phyloP scores from a whole-genome alignment of 345 rosid species.

The Hypericum androsaemum region DNA sequence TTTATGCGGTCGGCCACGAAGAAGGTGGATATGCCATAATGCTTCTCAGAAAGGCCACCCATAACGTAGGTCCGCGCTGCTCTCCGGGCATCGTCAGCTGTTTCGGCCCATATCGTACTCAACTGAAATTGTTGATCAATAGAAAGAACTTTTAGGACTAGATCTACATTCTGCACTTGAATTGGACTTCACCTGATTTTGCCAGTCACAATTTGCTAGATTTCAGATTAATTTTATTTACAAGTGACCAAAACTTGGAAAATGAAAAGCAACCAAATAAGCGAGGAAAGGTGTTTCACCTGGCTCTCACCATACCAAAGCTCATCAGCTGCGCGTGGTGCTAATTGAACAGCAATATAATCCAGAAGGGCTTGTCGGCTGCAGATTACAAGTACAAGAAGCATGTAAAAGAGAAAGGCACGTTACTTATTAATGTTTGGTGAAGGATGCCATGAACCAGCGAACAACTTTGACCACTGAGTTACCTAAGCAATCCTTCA shows the following conservation, averaged over 20 bases:
- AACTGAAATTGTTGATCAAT: conserved; percentile 57
- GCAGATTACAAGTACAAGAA: conserved; percentile 18
- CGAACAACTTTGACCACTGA: no score
- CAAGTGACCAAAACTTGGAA: no score
- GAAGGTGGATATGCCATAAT: conserved; percentile 65
- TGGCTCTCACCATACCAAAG: conserved; percentile 74
- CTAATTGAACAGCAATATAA: conserved; percentile 88
- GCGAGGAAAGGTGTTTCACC: conserved; percentile 30
- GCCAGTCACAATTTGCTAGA: neutral
- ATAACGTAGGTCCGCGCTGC: conserved; percentile 78
- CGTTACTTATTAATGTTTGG: neutral
- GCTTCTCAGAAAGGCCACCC: conserved; percentile 82
- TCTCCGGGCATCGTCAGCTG: conserved; percentile 84
- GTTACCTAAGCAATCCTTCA: conserved; percentile 79
- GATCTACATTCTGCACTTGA: no score
- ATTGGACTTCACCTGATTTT: neutral
- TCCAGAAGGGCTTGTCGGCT: conserved; percentile 86
- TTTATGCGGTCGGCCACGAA: conserved; percentile 77
- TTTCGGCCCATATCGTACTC: conserved; percentile 96
- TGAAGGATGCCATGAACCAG: no score
- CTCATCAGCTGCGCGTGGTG: conserved; percentile 98
- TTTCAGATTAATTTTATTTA: no score
- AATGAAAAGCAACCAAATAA: no score
- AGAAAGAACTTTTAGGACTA: conserved; percentile 2
- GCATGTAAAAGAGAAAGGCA: neutral